Conservation (phyloP, 2,329 filamentous ascomycete genomes). For the Fusarium brachygibbosum region DNA sequence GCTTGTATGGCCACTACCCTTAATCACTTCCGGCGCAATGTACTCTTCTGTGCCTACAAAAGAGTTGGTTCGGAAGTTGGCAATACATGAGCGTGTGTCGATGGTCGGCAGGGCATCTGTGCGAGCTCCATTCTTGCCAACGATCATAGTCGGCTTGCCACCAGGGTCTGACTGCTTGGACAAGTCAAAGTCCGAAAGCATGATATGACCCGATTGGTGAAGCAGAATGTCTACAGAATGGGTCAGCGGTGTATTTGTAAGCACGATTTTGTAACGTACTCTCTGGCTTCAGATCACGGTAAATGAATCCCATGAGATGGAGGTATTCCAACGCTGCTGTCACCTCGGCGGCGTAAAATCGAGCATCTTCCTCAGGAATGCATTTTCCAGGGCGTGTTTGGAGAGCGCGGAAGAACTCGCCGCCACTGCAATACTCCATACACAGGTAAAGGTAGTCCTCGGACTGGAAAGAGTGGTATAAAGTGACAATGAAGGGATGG, state of each 20-base stretch:
- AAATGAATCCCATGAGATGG: constrained; percentile 99
- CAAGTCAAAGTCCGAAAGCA: constrained; percentile 98
- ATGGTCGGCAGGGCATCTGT: constrained; percentile 93
- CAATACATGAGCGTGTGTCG: constrained; percentile 98
- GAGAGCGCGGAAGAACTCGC: constrained; percentile 96
- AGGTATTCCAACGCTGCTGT: constrained; percentile 96
- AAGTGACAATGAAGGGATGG: constrained; percentile 97
- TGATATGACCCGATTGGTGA: constrained; percentile 99
- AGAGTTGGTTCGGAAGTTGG: constrained; percentile 97
- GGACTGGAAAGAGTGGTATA: constrained; percentile 99
- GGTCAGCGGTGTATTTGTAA: constrained; percentile 28
- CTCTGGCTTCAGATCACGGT: constrained; percentile 96
- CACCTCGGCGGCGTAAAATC: constrained; percentile 97
- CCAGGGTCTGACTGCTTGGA: constrained; percentile 97
- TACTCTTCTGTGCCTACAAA: constrained; percentile 99
- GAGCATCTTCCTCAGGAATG: constrained; percentile 94
- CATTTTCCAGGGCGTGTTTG: constrained; percentile 98
- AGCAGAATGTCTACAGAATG: constrained; percentile 83
- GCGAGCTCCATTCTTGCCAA: constrained; percentile 88
- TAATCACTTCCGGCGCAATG: constrained; percentile 98
- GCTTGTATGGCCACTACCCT: constrained; percentile 97
- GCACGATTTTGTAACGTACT: constrained; percentile 66
- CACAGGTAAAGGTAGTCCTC: constrained; percentile 99
- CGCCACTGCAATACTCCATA: constrained; percentile 99
- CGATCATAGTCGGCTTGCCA: constrained; percentile 97